Evolutionary conservation across 768 basidiomycete species (phyloP).

Genomic region (Neoboletus subvelutipes): DNA sequence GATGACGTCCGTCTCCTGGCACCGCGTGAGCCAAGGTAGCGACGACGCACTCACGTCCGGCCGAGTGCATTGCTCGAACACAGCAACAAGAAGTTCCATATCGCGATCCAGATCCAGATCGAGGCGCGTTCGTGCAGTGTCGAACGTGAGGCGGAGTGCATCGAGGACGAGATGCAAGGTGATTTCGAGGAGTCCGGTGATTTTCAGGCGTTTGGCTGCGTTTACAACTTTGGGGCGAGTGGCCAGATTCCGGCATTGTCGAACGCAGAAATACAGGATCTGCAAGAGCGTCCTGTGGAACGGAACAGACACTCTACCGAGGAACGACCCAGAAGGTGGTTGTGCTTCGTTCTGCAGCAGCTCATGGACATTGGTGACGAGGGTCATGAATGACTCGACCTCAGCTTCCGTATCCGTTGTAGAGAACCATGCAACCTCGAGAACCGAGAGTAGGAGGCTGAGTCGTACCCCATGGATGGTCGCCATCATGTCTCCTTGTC

Average conservation of each 20-base stretch:
- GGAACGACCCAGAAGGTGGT: constrained; percentile 69
- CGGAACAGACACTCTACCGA: constrained; percentile 57
- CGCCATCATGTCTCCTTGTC: constrained; percentile 83
- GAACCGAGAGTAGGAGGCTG: constrained; percentile 66
- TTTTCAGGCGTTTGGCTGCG: constrained; percentile 59
- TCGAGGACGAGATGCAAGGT: constrained; percentile 67
- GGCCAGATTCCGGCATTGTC: constrained; percentile 55
- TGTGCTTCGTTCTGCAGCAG: constrained; percentile 76
- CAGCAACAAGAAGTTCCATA: constrained; percentile 75
- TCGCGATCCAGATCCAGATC: constrained; percentile 74
- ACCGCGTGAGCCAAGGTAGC: constrained; percentile 72
- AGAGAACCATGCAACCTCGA: constrained; percentile 82
- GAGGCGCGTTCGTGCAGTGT: constrained; percentile 53
- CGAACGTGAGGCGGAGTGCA: constrained; percentile 62
- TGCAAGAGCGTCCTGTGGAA: constrained; percentile 84
- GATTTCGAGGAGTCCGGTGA: constrained; percentile 61
- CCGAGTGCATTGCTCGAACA: constrained; percentile 80
- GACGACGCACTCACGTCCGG: constrained; percentile 68
- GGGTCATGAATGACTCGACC: constrained; percentile 55
- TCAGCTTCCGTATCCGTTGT: constrained; percentile 53
- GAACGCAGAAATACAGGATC: constrained; percentile 74
- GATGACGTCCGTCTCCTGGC: constrained; percentile 81
- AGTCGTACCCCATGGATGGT: constrained; percentile 76
- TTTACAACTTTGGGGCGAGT: constrained; percentile 50
- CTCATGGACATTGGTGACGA: constrained; percentile 59